A percentile compares a stretch with the other conserved stretches of the same genome.
Conservation (phyloP, 305 asterid genomes). For the Solanum aculeatissimum region DNA sequence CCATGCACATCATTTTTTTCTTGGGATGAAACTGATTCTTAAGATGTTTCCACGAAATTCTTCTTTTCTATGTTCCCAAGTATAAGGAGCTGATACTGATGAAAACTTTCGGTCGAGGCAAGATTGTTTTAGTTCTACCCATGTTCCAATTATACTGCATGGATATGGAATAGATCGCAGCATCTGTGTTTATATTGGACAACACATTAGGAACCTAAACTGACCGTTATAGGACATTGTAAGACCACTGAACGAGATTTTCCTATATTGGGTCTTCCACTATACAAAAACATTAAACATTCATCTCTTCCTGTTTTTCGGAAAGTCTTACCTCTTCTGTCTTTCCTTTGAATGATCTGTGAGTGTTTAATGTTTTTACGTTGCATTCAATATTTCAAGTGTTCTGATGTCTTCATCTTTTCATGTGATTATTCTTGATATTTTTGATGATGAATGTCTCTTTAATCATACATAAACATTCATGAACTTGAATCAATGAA, state of each 20-base stretch:
- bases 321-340: not conserved
- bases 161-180: not conserved
- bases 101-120: not conserved
- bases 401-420: not conserved
- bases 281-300: not conserved
- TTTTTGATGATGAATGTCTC: not conserved
- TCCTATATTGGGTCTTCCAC: not conserved
- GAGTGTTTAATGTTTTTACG: not conserved
- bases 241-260: not conserved
- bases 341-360: not conserved
- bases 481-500: not conserved
- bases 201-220: not conserved
- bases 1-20: not conserved
- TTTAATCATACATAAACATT: not conserved
- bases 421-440: not conserved
- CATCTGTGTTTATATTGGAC: not conserved
- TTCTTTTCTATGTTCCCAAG: not conserved
- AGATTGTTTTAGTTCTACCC: not conserved
- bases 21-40: not conserved
- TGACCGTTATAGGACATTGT: not conserved
- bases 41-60: not conserved
- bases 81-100: not conserved
- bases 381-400: not conserved
- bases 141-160: not conserved
- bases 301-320: not conserved